phyloP scores from a whole-genome alignment of 768 basidiomycete species.

The Boletus rufocinnamomeus region DNA sequence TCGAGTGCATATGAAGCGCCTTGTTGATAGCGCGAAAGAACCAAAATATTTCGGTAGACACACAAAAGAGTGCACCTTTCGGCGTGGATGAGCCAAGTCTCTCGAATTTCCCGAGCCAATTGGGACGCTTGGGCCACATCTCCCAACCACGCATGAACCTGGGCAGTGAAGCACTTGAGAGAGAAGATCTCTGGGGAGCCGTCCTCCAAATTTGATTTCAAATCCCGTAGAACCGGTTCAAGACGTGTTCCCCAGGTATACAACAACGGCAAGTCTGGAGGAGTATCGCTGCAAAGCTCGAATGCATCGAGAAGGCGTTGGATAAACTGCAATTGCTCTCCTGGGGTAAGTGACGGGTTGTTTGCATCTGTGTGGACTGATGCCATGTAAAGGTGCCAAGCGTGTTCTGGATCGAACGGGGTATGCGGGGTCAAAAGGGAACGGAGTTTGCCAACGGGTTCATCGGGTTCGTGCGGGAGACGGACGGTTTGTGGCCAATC shows the following conservation, averaged over 20 bases:
- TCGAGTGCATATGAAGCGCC: slow-evolving; percentile 39
- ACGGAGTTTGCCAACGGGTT: slow-evolving; percentile 17
- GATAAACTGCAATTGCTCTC: slow-evolving; percentile 31
- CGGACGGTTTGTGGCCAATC: slow-evolving; percentile 7
- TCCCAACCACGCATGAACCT: slow-evolving; percentile 39
- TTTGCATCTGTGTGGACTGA: slow-evolving; percentile 11
- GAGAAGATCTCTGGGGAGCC: slow-evolving; percentile 20
- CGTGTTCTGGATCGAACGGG: slow-evolving; percentile 39
- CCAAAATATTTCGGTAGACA: slow-evolving; percentile 42
- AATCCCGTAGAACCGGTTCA: slow-evolving; percentile 32
- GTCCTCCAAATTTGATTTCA: slow-evolving; percentile 27
- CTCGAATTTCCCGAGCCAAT: slow-evolving; percentile 29
- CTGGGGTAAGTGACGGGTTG: slow-evolving; percentile 17
- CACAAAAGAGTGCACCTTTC: slow-evolving; percentile 25
- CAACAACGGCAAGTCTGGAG: slow-evolving; percentile 24
- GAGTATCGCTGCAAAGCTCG: slow-evolving; percentile 16
- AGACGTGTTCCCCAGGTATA: slow-evolving; percentile 41
- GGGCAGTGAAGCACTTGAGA: slow-evolving; percentile 34
- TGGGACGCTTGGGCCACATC: slow-evolving; percentile 38
- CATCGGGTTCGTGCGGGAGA: slow-evolving; percentile 8
- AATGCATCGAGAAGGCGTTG: slow-evolving; percentile 24
- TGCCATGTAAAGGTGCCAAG: slow-evolving; percentile 43
- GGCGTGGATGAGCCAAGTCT: slow-evolving; percentile 20
- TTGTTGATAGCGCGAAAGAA: slow-evolving; percentile 37
- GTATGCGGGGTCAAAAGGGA: slow-evolving; percentile 18